Conservation (phyloP, 192 early-diverging fungal species). For the Borealophlyctis nickersoniae region DNA sequence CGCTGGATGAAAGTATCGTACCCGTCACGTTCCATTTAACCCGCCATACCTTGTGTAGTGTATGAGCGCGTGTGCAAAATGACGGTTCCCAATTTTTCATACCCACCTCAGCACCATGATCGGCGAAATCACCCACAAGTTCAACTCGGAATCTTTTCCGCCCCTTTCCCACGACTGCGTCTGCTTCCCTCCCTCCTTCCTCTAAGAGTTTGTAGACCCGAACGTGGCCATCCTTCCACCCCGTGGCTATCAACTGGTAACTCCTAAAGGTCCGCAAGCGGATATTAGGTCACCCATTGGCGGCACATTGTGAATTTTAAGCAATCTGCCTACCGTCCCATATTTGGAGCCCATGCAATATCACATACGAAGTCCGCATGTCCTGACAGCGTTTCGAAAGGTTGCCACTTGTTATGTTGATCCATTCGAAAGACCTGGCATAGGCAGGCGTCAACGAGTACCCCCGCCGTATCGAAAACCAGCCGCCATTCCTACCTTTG, state of each 20-base stretch:
- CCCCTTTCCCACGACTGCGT: neutral
- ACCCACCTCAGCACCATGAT: slow-evolving; percentile 59
- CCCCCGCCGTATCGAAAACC: neutral
- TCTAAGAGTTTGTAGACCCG: slow-evolving; percentile 72
- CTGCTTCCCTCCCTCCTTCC: slow-evolving; percentile 25
- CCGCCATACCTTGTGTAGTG: slow-evolving; percentile 63
- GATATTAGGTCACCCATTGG: too few relatives aligned
- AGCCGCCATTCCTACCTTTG: slow-evolving; percentile 47
- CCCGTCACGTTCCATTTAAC: slow-evolving; percentile 87
- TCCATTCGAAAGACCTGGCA: slow-evolving; percentile 31
- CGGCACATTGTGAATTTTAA: too few relatives aligned
- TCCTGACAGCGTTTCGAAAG: slow-evolving; percentile 51
- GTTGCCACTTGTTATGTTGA: slow-evolving; percentile 57
- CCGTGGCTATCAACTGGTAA: slow-evolving; percentile 83
- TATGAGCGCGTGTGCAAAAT: neutral
- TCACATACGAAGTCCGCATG: slow-evolving; percentile 68
- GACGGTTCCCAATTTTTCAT: too few relatives aligned
- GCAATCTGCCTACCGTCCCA: slow-evolving; percentile 42
- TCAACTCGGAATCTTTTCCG: slow-evolving; percentile 47
- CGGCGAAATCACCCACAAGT: slow-evolving; percentile 53
- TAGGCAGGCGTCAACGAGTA: slow-evolving; percentile 5
- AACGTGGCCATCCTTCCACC: slow-evolving; percentile 70
- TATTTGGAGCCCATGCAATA: slow-evolving; percentile 54
- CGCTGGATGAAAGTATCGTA: slow-evolving; percentile 72
- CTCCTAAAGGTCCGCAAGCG: slow-evolving; percentile 32